phyloP scores from a whole-genome alignment of 2,329 filamentous ascomycete genomes.

The Cercospora sp. region DNA sequence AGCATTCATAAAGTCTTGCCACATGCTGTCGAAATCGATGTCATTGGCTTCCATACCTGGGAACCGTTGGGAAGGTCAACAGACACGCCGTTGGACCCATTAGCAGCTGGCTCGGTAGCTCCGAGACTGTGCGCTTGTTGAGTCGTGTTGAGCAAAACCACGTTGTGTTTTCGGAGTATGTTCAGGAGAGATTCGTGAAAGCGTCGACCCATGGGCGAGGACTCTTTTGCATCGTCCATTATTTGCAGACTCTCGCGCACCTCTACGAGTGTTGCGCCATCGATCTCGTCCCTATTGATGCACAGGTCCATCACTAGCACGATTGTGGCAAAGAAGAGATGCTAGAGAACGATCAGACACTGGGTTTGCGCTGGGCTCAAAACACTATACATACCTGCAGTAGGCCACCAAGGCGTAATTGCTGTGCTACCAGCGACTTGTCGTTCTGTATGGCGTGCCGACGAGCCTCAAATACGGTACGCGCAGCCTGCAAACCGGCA shows the following conservation, averaged over 20 bases:
- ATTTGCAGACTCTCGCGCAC: conserved; percentile 31
- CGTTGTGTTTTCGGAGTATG: conserved; percentile 31
- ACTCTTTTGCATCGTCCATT: conserved; percentile 24
- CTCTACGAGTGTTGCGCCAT: conserved; percentile 20
- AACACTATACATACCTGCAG: conserved; percentile 15
- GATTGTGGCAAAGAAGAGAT: conserved; percentile 33
- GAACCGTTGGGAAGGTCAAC: background rate
- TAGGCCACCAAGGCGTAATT: conserved; percentile 22
- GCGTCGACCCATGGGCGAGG: conserved; percentile 22
- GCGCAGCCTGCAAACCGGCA: conserved; percentile 29
- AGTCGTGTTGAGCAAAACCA: conserved; percentile 22
- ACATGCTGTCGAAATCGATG: conserved; percentile 30
- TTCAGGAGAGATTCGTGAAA: conserved; percentile 31
- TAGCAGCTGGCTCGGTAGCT: background rate
- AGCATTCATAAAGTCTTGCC: conserved; percentile 31
- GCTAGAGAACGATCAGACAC: conserved; percentile 4
- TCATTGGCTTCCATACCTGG: background rate
- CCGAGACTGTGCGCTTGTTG: background rate
- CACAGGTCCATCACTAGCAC: conserved; percentile 36
- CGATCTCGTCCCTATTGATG: conserved; percentile 26
- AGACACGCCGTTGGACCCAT: background rate
- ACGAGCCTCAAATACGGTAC: conserved; percentile 24
- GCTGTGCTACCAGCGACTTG: background rate
- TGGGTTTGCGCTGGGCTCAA: background rate
- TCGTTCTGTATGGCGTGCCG: conserved; percentile 12